phyloP scores from a whole-genome alignment of 2,329 filamentous ascomycete species.

The Coniochaeta sp. region DNA sequence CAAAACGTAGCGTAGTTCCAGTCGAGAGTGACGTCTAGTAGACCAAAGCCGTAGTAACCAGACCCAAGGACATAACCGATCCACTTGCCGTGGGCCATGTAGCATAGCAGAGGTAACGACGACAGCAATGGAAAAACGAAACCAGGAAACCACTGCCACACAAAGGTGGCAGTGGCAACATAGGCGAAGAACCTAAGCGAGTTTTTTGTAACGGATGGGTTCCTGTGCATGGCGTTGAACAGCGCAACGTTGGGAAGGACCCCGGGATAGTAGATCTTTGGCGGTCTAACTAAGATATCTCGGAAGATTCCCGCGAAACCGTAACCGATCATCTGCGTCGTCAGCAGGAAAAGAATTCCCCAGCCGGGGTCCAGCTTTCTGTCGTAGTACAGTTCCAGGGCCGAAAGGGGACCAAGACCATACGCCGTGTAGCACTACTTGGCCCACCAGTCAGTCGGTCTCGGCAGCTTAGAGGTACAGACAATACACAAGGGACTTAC shows the following conservation, averaged over 20 bases:
- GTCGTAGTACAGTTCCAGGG: constrained; percentile 20
- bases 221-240: constrained; percentile 22
- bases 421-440: constrained; percentile 17
- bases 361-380: constrained; percentile 16
- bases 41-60: constrained; percentile 20
- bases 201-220: constrained; percentile 17
- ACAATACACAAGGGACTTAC: constrained; percentile 5
- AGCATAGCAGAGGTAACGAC: constrained; percentile 19
- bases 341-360: constrained; percentile 20
- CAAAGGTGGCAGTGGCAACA: constrained; percentile 16
- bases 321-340: constrained; percentile 22
- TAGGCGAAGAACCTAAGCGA: constrained; percentile 19
- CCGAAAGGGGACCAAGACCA: constrained; percentile 20
- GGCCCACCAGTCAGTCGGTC: neutral
- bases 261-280: constrained; percentile 21
- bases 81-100: constrained; percentile 21
- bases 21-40: constrained; percentile 20
- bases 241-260: constrained; percentile 20
- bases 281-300: constrained; percentile 20
- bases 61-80: constrained; percentile 22
- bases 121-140: constrained; percentile 20
- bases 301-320: constrained; percentile 19
- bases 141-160: constrained; percentile 22
- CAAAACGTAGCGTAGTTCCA: constrained; percentile 18
- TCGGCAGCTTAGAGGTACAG: neutral